These are phyloP conservation scores for Colletotrichum sidae DNA, from an alignment of 2,329 filamentous ascomycete species.

Conservation along the genomic window DNA sequence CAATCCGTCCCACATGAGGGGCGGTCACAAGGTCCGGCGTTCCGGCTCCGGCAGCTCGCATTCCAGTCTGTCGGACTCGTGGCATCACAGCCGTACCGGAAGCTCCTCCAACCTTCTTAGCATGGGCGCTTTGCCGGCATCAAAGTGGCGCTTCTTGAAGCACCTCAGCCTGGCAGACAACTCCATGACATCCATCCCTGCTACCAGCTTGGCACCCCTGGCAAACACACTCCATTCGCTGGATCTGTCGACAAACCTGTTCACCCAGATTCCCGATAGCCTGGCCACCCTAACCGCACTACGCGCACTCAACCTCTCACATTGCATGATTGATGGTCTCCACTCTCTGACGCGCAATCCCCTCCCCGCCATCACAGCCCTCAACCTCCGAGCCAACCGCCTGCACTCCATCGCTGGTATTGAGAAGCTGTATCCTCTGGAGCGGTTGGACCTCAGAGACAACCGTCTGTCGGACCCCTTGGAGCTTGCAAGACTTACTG, in stretches of 20 bases:
- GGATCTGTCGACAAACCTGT: constrained; percentile 92
- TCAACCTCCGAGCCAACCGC: constrained; percentile 91
- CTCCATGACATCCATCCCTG: constrained; percentile 82
- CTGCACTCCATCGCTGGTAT: constrained; percentile 89
- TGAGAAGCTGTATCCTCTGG: constrained; percentile 87
- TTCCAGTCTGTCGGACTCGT: constrained; percentile 77
- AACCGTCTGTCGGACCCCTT: constrained; percentile 92
- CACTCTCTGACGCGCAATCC: constrained; percentile 88
- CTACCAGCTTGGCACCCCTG: constrained; percentile 81
- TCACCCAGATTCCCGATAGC: constrained; percentile 93
- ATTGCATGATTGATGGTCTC: constrained; percentile 97
- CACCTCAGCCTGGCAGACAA: constrained; percentile 95
- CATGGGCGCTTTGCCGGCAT: constrained; percentile 78
- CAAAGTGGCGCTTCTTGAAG: constrained; percentile 94
- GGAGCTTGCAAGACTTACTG: constrained; percentile 88
- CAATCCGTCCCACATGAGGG: constrained; percentile 75
- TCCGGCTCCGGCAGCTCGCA: constrained; percentile 95
- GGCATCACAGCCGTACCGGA: constrained; percentile 69
- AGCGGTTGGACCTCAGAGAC: constrained; percentile 90
- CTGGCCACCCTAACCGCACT: constrained; percentile 86
- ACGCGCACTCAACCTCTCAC: constrained; percentile 91
- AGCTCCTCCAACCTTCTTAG: constrained; percentile 84
- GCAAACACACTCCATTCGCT: constrained; percentile 91
- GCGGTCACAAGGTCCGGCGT: constrained; percentile 80
- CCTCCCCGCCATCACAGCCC: constrained; percentile 89